phyloP scores from a whole-genome alignment of 2,329 filamentous ascomycete species.

The Aspergillus ochraceoroseus region DNA sequence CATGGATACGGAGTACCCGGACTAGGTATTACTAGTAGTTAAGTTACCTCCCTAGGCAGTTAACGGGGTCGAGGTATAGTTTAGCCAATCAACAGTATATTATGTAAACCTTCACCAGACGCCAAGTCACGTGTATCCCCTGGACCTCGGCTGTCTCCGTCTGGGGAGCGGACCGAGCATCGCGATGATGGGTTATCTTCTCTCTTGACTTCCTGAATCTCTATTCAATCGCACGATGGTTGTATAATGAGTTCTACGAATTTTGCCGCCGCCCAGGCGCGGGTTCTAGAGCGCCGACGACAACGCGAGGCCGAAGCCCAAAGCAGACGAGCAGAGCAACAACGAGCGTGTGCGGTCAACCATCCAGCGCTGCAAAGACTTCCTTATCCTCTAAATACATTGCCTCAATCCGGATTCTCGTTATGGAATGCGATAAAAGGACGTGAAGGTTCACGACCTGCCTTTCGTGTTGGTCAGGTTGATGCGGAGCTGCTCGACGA shows the following conservation, averaged over 20 bases:
- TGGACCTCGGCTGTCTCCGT: slow-evolving; percentile 20
- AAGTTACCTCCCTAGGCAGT: too few relatives aligned
- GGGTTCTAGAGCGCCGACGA: slow-evolving; percentile 73
- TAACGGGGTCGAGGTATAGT: too few relatives aligned
- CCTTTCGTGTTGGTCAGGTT: slow-evolving; percentile 90
- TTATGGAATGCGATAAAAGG: slow-evolving; percentile 68
- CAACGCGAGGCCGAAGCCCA: slow-evolving; percentile 65
- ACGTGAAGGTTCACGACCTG: slow-evolving; percentile 72
- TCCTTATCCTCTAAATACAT: slow-evolving; percentile 58
- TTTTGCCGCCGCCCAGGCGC: slow-evolving; percentile 85
- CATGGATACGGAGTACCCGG: too few relatives aligned
- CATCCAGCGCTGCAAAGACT: slow-evolving; percentile 54
- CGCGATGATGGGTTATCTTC: slow-evolving; percentile 6
- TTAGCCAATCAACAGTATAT: too few relatives aligned
- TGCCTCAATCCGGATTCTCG: slow-evolving; percentile 43
- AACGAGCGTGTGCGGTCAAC: slow-evolving; percentile 47
- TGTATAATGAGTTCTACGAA: slow-evolving; percentile 55
- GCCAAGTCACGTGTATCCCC: slow-evolving; percentile 15
- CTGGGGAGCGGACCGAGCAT: slow-evolving; percentile 21
- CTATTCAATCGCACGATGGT: slow-evolving; percentile 30
- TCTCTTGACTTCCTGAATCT: slow-evolving; percentile 3
- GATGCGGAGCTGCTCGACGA: slow-evolving; percentile 94
- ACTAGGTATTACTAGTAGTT: too few relatives aligned
- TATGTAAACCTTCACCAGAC: too few relatives aligned
- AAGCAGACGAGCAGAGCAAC: slow-evolving; percentile 47